Percentiles rank a stretch among this genome's conserved stretches.
These are phyloP conservation scores for Pseudoperonospora humuli DNA, from an alignment of 352 stramenopile species.

Conservation along the genomic window DNA sequence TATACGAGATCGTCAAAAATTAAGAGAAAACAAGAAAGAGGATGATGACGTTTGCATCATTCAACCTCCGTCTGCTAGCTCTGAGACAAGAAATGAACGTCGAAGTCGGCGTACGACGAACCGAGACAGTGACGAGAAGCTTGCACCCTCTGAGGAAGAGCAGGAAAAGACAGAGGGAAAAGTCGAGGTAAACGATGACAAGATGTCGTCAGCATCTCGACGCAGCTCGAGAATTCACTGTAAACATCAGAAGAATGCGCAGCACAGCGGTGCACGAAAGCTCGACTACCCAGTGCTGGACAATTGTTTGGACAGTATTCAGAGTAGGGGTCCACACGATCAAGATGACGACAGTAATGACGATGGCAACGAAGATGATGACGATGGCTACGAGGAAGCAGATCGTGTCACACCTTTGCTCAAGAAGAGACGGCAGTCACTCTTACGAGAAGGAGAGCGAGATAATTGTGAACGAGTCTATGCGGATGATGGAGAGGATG, in stretches of 20 bases:
- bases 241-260: slow-evolving; percentile 39
- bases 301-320: slow-evolving; percentile 52
- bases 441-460: slow-evolving; percentile 15
- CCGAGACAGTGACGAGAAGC: slow-evolving; percentile 56
- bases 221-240: slow-evolving; percentile 57
- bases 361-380: slow-evolving; percentile 15
- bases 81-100: slow-evolving; percentile 15
- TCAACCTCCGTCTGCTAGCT: slow-evolving; percentile 24
- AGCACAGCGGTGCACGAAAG: slow-evolving; percentile 32
- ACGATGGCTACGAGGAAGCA: slow-evolving; percentile 27
- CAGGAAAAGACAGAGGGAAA: background rate
- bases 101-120: slow-evolving; percentile 33
- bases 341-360: slow-evolving; percentile 5
- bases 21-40: slow-evolving; percentile 16
- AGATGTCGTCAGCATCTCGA: slow-evolving; percentile 31
- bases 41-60: slow-evolving; percentile 58
- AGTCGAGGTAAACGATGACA: background rate
- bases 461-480: slow-evolving; percentile 30
- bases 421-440: slow-evolving; percentile 15
- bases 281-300: slow-evolving; percentile 56
- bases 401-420: slow-evolving; percentile 12
- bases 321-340: slow-evolving; percentile 18
- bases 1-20: slow-evolving; percentile 9
- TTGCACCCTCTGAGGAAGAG: slow-evolving; percentile 10
- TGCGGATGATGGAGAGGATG: slow-evolving; percentile 50